Percentiles rank a stretch among this genome's conserved stretches.
Conservation (phyloP, 2,329 filamentous ascomycete genomes). For the Tolypocladium inflatum region DNA sequence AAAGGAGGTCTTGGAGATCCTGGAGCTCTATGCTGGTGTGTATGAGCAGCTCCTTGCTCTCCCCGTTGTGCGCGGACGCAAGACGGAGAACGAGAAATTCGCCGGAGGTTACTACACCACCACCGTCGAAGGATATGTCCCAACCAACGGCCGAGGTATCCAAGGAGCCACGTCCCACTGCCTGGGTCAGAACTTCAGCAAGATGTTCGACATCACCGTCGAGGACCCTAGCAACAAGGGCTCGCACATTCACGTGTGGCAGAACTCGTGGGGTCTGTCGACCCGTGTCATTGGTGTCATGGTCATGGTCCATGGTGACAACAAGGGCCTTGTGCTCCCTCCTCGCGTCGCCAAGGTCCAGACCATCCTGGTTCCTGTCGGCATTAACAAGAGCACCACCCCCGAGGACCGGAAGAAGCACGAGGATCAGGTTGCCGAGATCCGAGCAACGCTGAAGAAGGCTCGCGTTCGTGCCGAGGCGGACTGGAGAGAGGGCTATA, state of each 20-base stretch:
- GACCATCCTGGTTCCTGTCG: conserved; percentile 81
- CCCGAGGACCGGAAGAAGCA: conserved; percentile 71
- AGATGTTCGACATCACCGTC: conserved; percentile 98
- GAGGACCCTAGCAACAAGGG: conserved; percentile 82
- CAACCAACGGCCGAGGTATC: conserved; percentile 89
- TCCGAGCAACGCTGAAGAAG: conserved; percentile 60
- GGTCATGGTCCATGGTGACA: conserved; percentile 96
- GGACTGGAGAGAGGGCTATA: conserved; percentile 84
- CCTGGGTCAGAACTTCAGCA: conserved; percentile 95
- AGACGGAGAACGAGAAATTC: conserved; percentile 98
- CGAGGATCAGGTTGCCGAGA: conserved; percentile 62
- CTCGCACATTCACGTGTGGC: conserved; percentile 81
- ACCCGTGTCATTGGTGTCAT: conserved; percentile 97
- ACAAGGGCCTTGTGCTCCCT: conserved; percentile 89
- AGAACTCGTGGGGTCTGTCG: conserved; percentile 98
- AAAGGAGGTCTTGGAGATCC: conserved; percentile 82
- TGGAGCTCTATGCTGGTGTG: conserved; percentile 84
- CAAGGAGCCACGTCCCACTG: conserved; percentile 93
- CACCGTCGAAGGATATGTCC: conserved; percentile 94
- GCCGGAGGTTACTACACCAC: conserved; percentile 94
- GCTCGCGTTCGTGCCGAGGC: conserved; percentile 69
- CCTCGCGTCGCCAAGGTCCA: conserved; percentile 83
- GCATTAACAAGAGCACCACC: conserved; percentile 79
- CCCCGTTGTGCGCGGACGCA: conserved; percentile 84
- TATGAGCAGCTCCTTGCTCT: conserved; percentile 93